A percentile compares a stretch with the other conserved stretches of the same genome.
These are phyloP conservation scores for Citrus unshiu DNA, from an alignment of 345 rosid species.

Conservation along the genomic window DNA sequence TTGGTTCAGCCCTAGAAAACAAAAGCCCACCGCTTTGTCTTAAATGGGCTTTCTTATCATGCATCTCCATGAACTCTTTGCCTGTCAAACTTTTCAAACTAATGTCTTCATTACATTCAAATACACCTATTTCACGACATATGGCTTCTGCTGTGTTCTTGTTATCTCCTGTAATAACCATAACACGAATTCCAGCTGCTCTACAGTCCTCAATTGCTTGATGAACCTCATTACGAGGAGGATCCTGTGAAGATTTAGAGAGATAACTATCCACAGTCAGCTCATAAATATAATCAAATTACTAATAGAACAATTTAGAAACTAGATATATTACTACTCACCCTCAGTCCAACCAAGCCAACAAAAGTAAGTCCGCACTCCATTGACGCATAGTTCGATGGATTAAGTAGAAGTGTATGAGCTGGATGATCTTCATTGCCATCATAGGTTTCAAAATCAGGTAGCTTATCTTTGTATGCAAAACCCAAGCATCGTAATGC, in stretches of 20 bases:
- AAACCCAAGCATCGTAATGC: constrained; percentile 70
- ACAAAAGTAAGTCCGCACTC: constrained; percentile 56
- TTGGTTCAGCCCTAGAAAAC: constrained; percentile 50
- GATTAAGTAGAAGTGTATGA: constrained; percentile 52
- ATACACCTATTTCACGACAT: constrained; percentile 67
- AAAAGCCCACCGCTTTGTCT: constrained; percentile 42
- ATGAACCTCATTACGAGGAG: constrained; percentile 63
- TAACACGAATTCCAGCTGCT: constrained; percentile 66
- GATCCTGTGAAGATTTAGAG: constrained; percentile 42
- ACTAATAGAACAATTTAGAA: neutral
- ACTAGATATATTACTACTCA: constrained; percentile 21
- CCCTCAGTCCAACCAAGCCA: constrained; percentile 68
- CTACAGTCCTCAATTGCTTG: constrained; percentile 71
- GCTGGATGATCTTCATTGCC: constrained; percentile 69
- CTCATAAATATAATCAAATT: neutral
- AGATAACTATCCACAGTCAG: neutral
- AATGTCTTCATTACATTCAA: constrained; percentile 38
- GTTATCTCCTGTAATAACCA: constrained; percentile 74
- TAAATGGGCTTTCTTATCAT: constrained; percentile 31
- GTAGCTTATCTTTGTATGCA: constrained; percentile 56
- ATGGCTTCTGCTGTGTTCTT: constrained; percentile 72
- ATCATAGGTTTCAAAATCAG: constrained; percentile 55
- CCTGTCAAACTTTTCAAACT: constrained; percentile 36
- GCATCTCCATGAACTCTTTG: constrained; percentile 36
- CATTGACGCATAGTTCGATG: constrained; percentile 53